These are phyloP conservation scores for Acanthamoeba pearcei DNA, from an alignment of 208 protist species.

Conservation along the genomic window DNA sequence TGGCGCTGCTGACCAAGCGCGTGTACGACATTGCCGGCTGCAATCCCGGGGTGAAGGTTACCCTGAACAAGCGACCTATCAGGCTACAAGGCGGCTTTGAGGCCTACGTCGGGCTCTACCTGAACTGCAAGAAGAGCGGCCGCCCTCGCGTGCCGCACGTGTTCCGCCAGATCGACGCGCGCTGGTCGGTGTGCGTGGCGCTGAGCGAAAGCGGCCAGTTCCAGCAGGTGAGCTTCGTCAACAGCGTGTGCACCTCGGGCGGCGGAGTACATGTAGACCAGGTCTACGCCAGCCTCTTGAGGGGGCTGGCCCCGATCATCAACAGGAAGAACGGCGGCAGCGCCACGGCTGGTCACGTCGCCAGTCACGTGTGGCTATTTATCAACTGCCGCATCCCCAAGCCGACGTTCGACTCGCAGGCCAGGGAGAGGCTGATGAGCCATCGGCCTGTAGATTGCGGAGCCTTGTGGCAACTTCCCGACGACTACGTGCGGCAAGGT, in stretches of 20 bases:
- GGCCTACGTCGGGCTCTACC: slow-evolving; percentile 96
- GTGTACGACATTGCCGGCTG: slow-evolving; percentile 99
- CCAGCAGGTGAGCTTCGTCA: slow-evolving; percentile 99
- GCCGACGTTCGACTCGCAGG: slow-evolving; percentile 99
- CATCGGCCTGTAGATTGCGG: slow-evolving; percentile 95
- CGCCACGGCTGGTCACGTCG: slow-evolving; percentile 94
- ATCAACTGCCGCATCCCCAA: slow-evolving; percentile 99
- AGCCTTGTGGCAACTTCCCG: slow-evolving; percentile 95
- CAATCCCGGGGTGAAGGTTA: slow-evolving; percentile 95
- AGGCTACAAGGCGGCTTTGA: slow-evolving; percentile 94
- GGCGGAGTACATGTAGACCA: slow-evolving; percentile 99
- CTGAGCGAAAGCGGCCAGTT: slow-evolving; percentile 93
- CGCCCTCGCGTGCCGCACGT: not conserved
- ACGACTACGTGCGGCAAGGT: slow-evolving; percentile 95
- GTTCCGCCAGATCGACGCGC: slow-evolving; percentile 91
- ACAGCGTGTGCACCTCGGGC: slow-evolving; percentile 98
- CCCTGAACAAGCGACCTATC: slow-evolving; percentile 96
- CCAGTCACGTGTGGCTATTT: slow-evolving; percentile 99
- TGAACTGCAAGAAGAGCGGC: not conserved
- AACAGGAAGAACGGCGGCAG: slow-evolving; percentile 97
- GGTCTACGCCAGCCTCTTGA: slow-evolving; percentile 96
- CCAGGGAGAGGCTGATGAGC: slow-evolving; percentile 99
- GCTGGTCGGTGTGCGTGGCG: slow-evolving; percentile 98
- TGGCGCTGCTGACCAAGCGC: slow-evolving; percentile 97
- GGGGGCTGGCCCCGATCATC: slow-evolving; percentile 87